A percentile compares a stretch with the other conserved stretches of the same genome.
Conservation (phyloP, 208 protist genomes). For the Leptomonas pyrrhocoris region DNA sequence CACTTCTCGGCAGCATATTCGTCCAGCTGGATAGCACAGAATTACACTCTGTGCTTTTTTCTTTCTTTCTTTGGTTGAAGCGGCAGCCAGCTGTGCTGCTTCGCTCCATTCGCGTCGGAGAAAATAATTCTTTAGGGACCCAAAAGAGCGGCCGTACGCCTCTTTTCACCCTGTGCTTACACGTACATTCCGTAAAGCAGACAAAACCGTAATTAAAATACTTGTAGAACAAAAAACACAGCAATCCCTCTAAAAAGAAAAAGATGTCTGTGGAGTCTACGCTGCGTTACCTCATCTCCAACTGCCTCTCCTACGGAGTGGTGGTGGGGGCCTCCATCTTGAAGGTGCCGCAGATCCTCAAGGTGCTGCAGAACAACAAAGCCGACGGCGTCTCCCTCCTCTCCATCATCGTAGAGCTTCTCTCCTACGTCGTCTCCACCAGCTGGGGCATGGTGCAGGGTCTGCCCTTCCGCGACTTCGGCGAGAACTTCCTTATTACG, state of each 20-base stretch:
- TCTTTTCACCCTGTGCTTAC: neutral
- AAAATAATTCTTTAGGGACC: no score
- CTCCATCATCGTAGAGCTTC: conserved; percentile 69
- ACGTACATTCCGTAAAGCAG: no score
- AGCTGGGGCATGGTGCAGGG: conserved; percentile 79
- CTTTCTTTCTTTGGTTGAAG: neutral
- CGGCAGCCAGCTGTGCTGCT: neutral
- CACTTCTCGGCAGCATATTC: no score
- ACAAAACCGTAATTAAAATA: no score
- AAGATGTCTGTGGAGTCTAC: conserved; percentile 31
- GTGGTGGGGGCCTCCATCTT: conserved; percentile 80
- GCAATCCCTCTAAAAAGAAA: neutral
- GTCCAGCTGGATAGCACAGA: no score
- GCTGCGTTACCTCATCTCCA: conserved; percentile 60
- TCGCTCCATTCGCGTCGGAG: neutral
- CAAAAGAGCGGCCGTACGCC: no score
- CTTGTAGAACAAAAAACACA: neutral
- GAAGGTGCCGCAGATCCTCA: conserved; percentile 89
- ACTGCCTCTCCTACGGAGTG: conserved; percentile 78
- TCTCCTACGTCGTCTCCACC: conserved; percentile 77
- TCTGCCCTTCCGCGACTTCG: conserved; percentile 75
- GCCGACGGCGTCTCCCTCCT: conserved; percentile 76
- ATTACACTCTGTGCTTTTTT: conserved; percentile 2
- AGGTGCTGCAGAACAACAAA: conserved; percentile 49
- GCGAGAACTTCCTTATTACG: conserved; percentile 83